These are phyloP conservation scores for Fragilaria crotonensis DNA, from an alignment of 108 stramenopile genomes.

Conservation along the genomic window DNA sequence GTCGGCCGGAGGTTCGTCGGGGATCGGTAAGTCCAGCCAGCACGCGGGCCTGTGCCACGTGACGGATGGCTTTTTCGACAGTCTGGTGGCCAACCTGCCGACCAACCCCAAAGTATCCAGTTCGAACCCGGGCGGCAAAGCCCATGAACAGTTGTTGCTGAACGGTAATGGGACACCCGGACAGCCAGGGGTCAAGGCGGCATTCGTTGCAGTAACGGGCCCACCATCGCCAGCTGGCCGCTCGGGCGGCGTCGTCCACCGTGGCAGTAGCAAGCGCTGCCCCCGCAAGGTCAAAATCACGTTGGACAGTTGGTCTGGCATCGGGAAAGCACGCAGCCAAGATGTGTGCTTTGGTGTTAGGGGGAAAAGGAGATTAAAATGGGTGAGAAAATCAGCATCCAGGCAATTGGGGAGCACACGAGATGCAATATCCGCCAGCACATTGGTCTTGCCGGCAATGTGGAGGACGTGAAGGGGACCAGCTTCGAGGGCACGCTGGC, in stretches of 20 bases:
- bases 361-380: background rate
- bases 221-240: background rate
- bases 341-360: background rate
- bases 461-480: too few species aligned
- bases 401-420: background rate
- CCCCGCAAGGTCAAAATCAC: background rate
- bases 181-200: background rate
- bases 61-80: slow-evolving; percentile 1
- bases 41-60: background rate
- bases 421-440: background rate
- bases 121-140: background rate
- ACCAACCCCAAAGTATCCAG: background rate
- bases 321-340: background rate
- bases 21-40: background rate
- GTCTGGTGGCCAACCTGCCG: background rate
- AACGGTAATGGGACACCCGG: background rate
- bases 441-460: background rate
- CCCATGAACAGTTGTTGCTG: background rate
- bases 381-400: background rate
- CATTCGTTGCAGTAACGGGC: background rate
- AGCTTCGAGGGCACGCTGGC: too few species aligned
- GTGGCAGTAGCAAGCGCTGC: background rate
- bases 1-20: too few species aligned
- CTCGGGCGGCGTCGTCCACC: background rate
- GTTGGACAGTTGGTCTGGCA: background rate